Evolutionary conservation across 495 filamentous ascomycete species (phyloP), one percentile per base, ranked within the genome.

Genomic region (Arthonia radiata): DNA sequence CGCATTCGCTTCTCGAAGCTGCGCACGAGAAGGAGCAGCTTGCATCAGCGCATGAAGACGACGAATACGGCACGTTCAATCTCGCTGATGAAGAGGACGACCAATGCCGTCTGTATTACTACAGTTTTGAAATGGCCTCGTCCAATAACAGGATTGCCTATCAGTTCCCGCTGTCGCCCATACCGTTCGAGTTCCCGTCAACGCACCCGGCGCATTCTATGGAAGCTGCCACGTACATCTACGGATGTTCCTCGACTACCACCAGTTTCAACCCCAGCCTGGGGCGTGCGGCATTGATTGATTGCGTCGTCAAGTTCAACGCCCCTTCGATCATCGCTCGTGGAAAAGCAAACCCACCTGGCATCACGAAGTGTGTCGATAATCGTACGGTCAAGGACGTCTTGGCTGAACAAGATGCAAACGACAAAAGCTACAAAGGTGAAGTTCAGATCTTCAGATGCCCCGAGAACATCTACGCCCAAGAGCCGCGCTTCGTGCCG

Each of bases 61-160:
- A n/a, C n/a, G 3, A 13, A 11, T 27, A 35, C 15, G 15, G 26
- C 8, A 30, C 29, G 17, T 31, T 38, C 3, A 22, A 22, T 22
- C 6, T 11, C 6, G 7, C 19, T 22, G 7, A 11, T 22, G 19
- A 7, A 11, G 61, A 65, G 27, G 55, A 55, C 31, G 64, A 69
- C 24, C 60, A 73, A 35, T 71, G 65, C 30, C 56, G 66, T 13
- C 50, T 75, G 4, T 71, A 71, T 37, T 71, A 71, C 33, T 71
- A 71, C 36, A 44, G 48, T 21, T 71, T 72, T 37, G 34, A 33
- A 6, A 48, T 64, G 7, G 27, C 28, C 1, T 22, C 32, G 13
- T 5, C 13, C 4, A 12, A 30, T 8, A 23, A 26, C 11, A 40
- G 29, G 7, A 69, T 72, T 16, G 44, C 41, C 9, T 51, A 67